Percentiles rank a stretch among this genome's conserved stretches.
Conservation (phyloP, 495 filamentous ascomycete species). For the Penicillium cosmopolitanum region DNA sequence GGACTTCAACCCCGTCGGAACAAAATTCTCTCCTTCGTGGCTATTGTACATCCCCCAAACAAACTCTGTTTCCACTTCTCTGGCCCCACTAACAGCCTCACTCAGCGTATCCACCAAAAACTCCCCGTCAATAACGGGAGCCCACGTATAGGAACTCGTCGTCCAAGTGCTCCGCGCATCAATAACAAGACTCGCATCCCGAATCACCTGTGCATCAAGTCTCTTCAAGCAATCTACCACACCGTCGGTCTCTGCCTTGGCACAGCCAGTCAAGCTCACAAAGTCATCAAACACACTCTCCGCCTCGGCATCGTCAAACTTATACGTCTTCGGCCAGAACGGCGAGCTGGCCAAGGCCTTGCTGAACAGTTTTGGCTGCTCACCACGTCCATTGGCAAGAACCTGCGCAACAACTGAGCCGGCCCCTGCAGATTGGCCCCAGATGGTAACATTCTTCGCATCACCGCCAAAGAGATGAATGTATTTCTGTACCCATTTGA, state of each 20-base stretch:
- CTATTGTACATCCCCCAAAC: conserved; percentile 61
- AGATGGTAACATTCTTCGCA: conserved; percentile 52
- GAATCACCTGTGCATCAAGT: conserved; percentile 52
- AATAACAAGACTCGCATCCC: conserved; percentile 50
- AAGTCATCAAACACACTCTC: conserved; percentile 53
- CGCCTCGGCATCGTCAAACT: conserved; percentile 50
- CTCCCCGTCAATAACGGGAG: conserved; percentile 59
- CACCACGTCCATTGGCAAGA: conserved; percentile 48
- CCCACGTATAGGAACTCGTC: conserved; percentile 59
- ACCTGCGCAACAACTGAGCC: conserved; percentile 60
- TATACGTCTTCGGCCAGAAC: conserved; percentile 65
- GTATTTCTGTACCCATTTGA: conserved; percentile 59
- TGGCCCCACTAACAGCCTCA: conserved; percentile 37
- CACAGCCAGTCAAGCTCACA: conserved; percentile 50
- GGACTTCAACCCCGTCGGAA: conserved; percentile 51
- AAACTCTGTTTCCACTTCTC: conserved; percentile 47
- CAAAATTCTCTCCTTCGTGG: conserved; percentile 64
- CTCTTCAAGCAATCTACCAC: conserved; percentile 54
- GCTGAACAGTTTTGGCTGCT: conserved; percentile 42
- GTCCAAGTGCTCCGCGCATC: conserved; percentile 51
- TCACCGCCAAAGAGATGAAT: conserved; percentile 57
- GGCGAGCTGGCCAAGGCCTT: conserved; percentile 63
- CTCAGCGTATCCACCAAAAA: conserved; percentile 54
- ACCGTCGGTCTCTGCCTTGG: conserved; percentile 7
- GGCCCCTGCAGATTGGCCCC: conserved; percentile 59